Conservation (phyloP, 805 yeast genomes). For the Cyberlindnera americana region DNA sequence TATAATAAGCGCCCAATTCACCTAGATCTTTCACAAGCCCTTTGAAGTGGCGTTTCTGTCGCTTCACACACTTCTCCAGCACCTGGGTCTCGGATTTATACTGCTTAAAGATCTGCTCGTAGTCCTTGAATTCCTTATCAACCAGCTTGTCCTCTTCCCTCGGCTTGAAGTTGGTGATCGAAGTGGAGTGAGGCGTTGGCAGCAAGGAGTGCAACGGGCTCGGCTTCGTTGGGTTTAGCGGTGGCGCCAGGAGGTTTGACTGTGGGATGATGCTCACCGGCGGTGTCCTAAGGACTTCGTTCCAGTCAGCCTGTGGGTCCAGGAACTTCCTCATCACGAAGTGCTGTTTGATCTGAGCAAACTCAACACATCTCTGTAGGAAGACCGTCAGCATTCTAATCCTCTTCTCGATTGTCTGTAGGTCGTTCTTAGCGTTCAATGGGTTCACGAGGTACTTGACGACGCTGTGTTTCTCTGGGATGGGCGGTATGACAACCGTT, state of each 20-base stretch:
- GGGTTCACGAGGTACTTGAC: constrained; percentile 41
- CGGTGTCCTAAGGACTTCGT: constrained; percentile 61
- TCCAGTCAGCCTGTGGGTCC: constrained; percentile 84
- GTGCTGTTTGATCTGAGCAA: constrained; percentile 52
- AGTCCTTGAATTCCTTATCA: constrained; percentile 24
- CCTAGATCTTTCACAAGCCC: constrained; percentile 64
- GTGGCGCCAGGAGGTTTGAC: constrained; percentile 55
- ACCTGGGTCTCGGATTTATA: constrained; percentile 25
- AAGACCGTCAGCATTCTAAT: constrained; percentile 74
- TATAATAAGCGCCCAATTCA: constrained; percentile 71
- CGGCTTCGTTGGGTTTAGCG: constrained; percentile 54
- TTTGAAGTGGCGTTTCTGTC: constrained; percentile 35
- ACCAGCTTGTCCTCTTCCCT: constrained; percentile 16
- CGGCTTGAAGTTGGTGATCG: constrained; percentile 26
- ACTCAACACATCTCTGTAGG: constrained; percentile 66
- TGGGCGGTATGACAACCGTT: constrained; percentile 81
- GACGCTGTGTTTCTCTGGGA: constrained; percentile 85
- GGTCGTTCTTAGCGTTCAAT: constrained; percentile 39
- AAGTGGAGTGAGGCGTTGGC: constrained; percentile 53
- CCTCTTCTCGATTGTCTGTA: constrained; percentile 58
- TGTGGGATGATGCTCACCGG: constrained; percentile 52
- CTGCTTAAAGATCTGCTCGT: constrained; percentile 24
- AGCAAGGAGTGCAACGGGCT: constrained; percentile 57
- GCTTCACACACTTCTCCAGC: constrained; percentile 24
- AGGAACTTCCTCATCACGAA: constrained; percentile 71